A percentile compares a stretch with the other conserved stretches of the same genome.
Evolutionary conservation across 2,329 filamentous ascomycete species (phyloP).

Genomic region (Pleurostoma richardsiae): DNA sequence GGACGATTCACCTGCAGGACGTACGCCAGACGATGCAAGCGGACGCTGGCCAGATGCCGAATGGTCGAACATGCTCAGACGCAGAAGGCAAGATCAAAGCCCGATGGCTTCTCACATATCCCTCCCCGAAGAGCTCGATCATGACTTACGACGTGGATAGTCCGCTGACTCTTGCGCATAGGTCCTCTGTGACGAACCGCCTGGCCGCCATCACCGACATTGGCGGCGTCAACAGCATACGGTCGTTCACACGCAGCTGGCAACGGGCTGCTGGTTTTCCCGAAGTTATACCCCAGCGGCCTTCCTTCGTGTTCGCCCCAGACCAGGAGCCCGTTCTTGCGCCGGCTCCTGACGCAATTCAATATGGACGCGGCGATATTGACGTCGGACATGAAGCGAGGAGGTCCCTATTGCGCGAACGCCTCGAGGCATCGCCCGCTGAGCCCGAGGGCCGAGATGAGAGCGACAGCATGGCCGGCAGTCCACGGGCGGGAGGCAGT

Average conservation of each 20-base stretch:
- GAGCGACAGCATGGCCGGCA: slow-evolving; percentile 6
- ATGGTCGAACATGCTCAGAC: slow-evolving; percentile 17
- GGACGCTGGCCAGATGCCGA: slow-evolving; percentile 19
- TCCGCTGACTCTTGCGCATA: slow-evolving; percentile 16
- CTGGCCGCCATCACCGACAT: slow-evolving; percentile 61
- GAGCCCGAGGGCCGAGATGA: slow-evolving; percentile 17
- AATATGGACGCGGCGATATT: slow-evolving; percentile 35
- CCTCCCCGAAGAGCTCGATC: no score
- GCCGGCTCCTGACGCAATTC: slow-evolving; percentile 21
- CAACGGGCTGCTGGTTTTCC: slow-evolving; percentile 84
- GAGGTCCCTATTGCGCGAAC: slow-evolving; percentile 45
- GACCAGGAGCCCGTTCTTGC: slow-evolving; percentile 42
- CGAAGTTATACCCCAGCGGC: slow-evolving; percentile 77
- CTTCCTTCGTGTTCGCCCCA: slow-evolving; percentile 64
- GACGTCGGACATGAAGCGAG: slow-evolving; percentile 24
- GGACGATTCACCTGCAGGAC: slow-evolving; percentile 38
- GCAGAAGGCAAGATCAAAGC: slow-evolving; percentile 25
- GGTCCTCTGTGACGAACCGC: slow-evolving; percentile 54
- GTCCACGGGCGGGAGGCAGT: slow-evolving; percentile 18
- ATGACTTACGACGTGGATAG: no score
- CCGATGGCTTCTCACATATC: no score
- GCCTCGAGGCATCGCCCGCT: slow-evolving; percentile 36
- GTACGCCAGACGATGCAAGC: slow-evolving; percentile 21
- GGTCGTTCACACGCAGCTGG: slow-evolving; percentile 90
- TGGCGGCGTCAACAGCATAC: slow-evolving; percentile 88